Evolutionary conservation across 306 rosid species (phyloP).

Genomic region (Fragaria ananassa): DNA sequence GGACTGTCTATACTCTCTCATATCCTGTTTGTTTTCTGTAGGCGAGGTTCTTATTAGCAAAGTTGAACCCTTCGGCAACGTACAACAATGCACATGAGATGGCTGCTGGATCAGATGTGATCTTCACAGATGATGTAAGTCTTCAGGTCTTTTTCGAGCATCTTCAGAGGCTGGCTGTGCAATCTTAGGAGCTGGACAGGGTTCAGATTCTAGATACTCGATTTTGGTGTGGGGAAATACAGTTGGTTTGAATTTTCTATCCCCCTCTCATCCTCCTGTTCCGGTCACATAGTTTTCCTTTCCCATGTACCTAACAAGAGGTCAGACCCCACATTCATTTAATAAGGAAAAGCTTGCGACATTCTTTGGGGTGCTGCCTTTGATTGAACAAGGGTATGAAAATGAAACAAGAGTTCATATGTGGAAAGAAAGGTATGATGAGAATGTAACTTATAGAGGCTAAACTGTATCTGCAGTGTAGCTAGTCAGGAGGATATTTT

Average conservation of each 20-base stretch:
- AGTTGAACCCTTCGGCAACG: slow-evolving; percentile 96
- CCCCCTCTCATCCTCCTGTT: slow-evolving; percentile 38
- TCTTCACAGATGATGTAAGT: slow-evolving; percentile 94
- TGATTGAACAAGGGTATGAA: slow-evolving; percentile 42
- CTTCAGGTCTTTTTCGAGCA: slow-evolving; percentile 98
- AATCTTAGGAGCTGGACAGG: slow-evolving; percentile 59
- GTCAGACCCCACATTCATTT: slow-evolving; percentile 41
- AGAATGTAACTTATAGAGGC: slow-evolving; percentile 39
- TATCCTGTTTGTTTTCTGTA: slow-evolving; percentile 33
- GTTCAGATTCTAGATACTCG: slow-evolving; percentile 32
- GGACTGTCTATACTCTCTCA: slow-evolving; percentile 13
- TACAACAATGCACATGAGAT: slow-evolving; percentile 83
- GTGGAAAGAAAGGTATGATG: slow-evolving; percentile 44
- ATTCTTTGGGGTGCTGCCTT: slow-evolving; percentile 53
- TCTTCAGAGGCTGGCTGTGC: slow-evolving; percentile 96
- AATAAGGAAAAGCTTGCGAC: slow-evolving; percentile 40
- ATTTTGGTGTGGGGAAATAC: slow-evolving; percentile 45
- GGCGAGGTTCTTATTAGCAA: slow-evolving; percentile 94
- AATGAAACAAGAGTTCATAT: slow-evolving; percentile 33
- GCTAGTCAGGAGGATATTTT: slow-evolving; percentile 40
- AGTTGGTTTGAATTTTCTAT: slow-evolving; percentile 6
- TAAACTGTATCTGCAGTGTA: slow-evolving; percentile 33
- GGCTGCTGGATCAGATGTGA: slow-evolving; percentile 87
- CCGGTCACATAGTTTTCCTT: slow-evolving; percentile 36
- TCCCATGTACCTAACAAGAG: slow-evolving; percentile 43